These are phyloP conservation scores for Penicillium sp. DNA, from an alignment of 2,329 filamentous ascomycete species.

Conservation along the genomic window DNA sequence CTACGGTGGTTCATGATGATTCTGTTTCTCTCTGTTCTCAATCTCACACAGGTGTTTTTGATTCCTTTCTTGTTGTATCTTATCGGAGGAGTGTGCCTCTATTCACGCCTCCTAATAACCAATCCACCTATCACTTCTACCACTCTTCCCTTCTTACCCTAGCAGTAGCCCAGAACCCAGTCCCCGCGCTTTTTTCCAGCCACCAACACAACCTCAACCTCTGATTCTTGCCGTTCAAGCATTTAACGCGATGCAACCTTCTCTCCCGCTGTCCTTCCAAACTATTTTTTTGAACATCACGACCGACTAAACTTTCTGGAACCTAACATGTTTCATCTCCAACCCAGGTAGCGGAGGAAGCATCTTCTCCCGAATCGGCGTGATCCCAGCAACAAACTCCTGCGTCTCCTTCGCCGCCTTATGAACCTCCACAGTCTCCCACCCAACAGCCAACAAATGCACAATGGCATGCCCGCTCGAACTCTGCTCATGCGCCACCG, in stretches of 20 bases:
- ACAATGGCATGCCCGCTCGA: slow-evolving; percentile 44
- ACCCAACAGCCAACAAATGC: slow-evolving; percentile 52
- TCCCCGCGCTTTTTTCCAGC: background rate
- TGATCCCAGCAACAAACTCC: slow-evolving; percentile 47
- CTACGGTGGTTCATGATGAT: slow-evolving; percentile 27
- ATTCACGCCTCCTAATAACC: slow-evolving; percentile 25
- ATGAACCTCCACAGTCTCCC: slow-evolving; percentile 55
- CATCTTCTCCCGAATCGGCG: slow-evolving; percentile 44
- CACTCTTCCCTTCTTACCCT: slow-evolving; percentile 12
- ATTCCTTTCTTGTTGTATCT: slow-evolving; percentile 34
- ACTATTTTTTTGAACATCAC: background rate
- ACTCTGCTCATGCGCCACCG: slow-evolving; percentile 37
- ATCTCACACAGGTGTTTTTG: slow-evolving; percentile 19
- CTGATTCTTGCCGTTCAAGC: background rate
- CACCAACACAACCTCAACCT: background rate
- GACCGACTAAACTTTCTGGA: slow-evolving; percentile 32
- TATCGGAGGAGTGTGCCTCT: slow-evolving; percentile 32
- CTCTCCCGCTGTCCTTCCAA: background rate
- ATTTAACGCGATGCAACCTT: background rate
- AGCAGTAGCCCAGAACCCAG: slow-evolving; percentile 19
- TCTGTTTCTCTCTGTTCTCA: slow-evolving; percentile 14
- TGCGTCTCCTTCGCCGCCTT: slow-evolving; percentile 48
- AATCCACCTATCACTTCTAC: slow-evolving; percentile 17
- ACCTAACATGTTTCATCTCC: slow-evolving; percentile 50
- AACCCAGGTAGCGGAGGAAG: slow-evolving; percentile 40